Conservation (phyloP, 805 yeast genomes). For the Kodamaea hsintzibuensis region DNA sequence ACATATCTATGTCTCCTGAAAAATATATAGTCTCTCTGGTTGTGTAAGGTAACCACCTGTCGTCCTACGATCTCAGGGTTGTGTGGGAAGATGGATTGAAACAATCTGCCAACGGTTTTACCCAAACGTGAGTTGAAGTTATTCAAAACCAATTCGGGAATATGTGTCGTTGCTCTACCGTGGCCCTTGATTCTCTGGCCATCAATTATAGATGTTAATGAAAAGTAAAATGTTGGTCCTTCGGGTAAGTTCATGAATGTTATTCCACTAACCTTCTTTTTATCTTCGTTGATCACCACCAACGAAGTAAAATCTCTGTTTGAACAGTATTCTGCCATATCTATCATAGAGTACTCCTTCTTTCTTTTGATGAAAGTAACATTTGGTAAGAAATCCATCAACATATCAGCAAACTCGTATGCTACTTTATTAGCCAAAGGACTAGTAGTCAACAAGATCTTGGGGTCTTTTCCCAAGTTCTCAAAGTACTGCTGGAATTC, state of each 20-base stretch:
- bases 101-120: conserved; percentile 86
- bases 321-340: conserved; percentile 79
- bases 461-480: conserved; percentile 59
- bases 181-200: conserved; percentile 81
- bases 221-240: conserved; percentile 94
- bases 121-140: conserved; percentile 93
- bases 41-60: conserved; percentile 93
- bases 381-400: conserved; percentile 83
- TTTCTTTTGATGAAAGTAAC: conserved; percentile 86
- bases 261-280: conserved; percentile 86
- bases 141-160: conserved; percentile 89
- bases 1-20: conserved; percentile 94
- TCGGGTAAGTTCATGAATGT: conserved; percentile 92
- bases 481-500: conserved; percentile 63
- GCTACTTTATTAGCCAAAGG: conserved; percentile 84
- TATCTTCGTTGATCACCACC: conserved; percentile 89
- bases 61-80: conserved; percentile 93
- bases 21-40: conserved; percentile 93
- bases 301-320: conserved; percentile 87
- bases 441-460: conserved; percentile 86
- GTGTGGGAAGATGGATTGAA: conserved; percentile 90
- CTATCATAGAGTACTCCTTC: conserved; percentile 78
- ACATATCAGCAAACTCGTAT: conserved; percentile 83
- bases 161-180: conserved; percentile 86
- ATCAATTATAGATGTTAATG: conserved; percentile 73